Percentiles rank a stretch among this genome's conserved stretches.
Evolutionary conservation across 2,329 filamentous ascomycete genomes (phyloP).

Genomic region (Fusarium sp.): DNA sequence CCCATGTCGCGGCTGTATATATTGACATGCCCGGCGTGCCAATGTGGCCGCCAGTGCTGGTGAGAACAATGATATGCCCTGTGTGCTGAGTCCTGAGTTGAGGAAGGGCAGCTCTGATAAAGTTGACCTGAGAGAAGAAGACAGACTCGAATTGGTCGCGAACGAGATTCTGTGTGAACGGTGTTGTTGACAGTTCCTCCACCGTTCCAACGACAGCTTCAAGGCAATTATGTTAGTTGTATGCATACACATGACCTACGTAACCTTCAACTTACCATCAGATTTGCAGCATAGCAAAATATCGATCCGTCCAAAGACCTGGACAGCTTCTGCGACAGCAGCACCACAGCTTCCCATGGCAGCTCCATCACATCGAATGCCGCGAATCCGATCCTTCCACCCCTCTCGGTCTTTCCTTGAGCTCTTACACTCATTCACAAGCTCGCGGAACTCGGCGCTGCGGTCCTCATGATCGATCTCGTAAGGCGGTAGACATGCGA

Average conservation of each 20-base stretch:
- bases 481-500: constrained; percentile 81
- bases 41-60: constrained; percentile 90
- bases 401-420: constrained; percentile 73
- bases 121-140: constrained; percentile 96
- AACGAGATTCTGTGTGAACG: constrained; percentile 79
- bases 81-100: constrained; percentile 81
- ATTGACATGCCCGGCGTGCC: constrained; percentile 91
- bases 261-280: constrained; percentile 68
- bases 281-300: constrained; percentile 91
- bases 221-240: constrained; percentile 27
- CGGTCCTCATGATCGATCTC: constrained; percentile 83
- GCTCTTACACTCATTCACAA: constrained; percentile 77
- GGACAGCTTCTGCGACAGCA: constrained; percentile 86
- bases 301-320: constrained; percentile 87
- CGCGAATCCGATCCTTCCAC: constrained; percentile 82
- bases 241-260: neutral
- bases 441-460: constrained; percentile 81
- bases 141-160: constrained; percentile 93
- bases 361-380: constrained; percentile 72
- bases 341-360: constrained; percentile 80
- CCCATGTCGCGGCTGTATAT: constrained; percentile 94
- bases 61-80: constrained; percentile 90
- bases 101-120: constrained; percentile 89
- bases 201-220: constrained; percentile 89
- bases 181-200: constrained; percentile 83